Evolutionary conservation across 1,284 basidiomycete genomes (phyloP).

Genomic region (Austroboletus novae-zelandiae): DNA sequence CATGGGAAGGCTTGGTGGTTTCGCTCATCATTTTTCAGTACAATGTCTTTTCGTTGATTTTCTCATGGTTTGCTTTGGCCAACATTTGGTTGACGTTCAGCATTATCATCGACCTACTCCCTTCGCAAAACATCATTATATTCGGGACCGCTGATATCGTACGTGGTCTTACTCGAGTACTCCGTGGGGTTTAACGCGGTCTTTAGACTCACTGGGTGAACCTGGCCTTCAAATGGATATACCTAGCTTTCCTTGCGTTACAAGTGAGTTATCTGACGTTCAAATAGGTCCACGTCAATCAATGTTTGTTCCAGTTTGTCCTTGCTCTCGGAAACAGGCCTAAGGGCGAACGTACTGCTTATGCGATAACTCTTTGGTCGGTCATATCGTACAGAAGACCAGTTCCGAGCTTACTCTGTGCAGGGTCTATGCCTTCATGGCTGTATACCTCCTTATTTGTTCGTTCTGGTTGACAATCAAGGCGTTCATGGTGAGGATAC

Average conservation of each 20-base stretch:
- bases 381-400: conserved; percentile 20
- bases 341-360: conserved; percentile 87
- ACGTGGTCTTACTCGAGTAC: conserved; percentile 28
- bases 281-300: background rate
- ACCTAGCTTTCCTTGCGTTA: conserved; percentile 80
- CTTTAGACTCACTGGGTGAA: conserved; percentile 90
- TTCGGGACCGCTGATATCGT: conserved; percentile 71
- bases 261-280: conserved; percentile 35
- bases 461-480: conserved; percentile 81
- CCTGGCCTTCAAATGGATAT: conserved; percentile 81
- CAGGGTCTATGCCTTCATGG: conserved; percentile 78
- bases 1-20: background rate
- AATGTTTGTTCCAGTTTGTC: conserved; percentile 62
- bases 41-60: conserved; percentile 76
- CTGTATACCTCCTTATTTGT: conserved; percentile 80
- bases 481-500: conserved; percentile 63
- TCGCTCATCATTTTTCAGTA: conserved; percentile 45
- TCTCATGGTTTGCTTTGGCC: conserved; percentile 91
- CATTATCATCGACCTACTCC: conserved; percentile 91
- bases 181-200: conserved; percentile 9
- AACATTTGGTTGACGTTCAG: conserved; percentile 96
- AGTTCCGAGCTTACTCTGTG: conserved; percentile 15
- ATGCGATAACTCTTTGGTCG: conserved; percentile 77
- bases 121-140: conserved; percentile 58
- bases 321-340: conserved; percentile 95